These are phyloP conservation scores for Trichophyton equinum DNA, from an alignment of 2,329 filamentous ascomycete genomes.

Conservation along the genomic window DNA sequence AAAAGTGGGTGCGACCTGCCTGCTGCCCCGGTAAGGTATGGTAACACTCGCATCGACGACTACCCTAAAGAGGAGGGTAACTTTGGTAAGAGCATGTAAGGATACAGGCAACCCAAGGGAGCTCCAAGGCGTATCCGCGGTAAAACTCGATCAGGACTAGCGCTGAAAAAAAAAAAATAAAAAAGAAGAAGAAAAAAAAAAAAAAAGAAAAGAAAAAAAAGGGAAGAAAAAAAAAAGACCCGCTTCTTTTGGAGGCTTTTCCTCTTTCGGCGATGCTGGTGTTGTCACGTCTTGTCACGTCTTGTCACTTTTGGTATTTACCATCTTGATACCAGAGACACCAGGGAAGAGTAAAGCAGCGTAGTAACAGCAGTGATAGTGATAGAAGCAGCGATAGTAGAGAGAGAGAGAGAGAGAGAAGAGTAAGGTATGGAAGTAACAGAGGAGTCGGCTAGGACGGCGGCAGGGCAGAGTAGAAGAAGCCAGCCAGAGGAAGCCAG, in stretches of 20 bases:
- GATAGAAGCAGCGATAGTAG: not conserved
- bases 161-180: not conserved
- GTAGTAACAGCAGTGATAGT: no score
- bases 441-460: not conserved
- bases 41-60: no score
- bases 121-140: slow-evolving; percentile 5
- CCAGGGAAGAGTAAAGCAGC: no score
- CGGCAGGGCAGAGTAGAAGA: not conserved
- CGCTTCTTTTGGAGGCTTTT: no score
- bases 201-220: not conserved
- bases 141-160: not conserved
- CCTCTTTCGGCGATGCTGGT: no score
- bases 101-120: not conserved
- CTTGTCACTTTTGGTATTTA: not conserved
- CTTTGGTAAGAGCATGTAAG: not conserved
- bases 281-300: not conserved
- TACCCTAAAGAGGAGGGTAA: not conserved
- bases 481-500: not conserved
- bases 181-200: not conserved
- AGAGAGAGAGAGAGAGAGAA: not conserved
- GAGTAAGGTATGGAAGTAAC: not conserved
- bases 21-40: no score
- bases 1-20: slow-evolving; percentile 6
- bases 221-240: not conserved
- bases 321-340: no score